Evolutionary conservation across 139 green algal genomes (phyloP).

Genomic region (Dunaliella primolecta): DNA sequence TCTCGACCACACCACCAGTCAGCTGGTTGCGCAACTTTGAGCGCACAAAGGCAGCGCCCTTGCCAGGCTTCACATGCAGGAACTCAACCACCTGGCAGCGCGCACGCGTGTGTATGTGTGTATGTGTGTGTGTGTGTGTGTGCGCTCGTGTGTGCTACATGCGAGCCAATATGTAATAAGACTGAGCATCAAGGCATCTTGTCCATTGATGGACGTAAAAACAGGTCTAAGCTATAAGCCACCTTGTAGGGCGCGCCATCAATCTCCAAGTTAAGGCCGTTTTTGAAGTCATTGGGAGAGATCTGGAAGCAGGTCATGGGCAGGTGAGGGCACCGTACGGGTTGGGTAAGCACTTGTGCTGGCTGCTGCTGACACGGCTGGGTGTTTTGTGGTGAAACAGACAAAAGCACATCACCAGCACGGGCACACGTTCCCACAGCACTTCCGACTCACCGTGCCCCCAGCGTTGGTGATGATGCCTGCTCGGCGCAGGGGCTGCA

Average conservation of each 20-base stretch:
- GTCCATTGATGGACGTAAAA: too few relatives aligned
- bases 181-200: too few relatives aligned
- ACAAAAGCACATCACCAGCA: background rate
- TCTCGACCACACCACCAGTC: slow-evolving; percentile 83
- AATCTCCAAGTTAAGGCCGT: slow-evolving; percentile 85
- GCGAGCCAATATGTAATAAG: too few relatives aligned
- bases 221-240: too few relatives aligned
- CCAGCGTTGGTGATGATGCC: background rate
- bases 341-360: too few relatives aligned
- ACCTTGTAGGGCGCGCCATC: slow-evolving; percentile 54
- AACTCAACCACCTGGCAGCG: slow-evolving; percentile 71
- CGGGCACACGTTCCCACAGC: background rate
- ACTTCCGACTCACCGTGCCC: background rate
- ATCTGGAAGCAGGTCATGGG: slow-evolving; percentile 24
- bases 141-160: background rate
- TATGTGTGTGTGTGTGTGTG: background rate
- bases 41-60: slow-evolving; percentile 95
- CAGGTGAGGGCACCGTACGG: background rate
- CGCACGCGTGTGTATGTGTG: background rate
- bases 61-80: slow-evolving; percentile 98
- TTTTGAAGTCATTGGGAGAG: slow-evolving; percentile 93
- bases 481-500: background rate
- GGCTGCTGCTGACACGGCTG: background rate
- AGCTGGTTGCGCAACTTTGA: slow-evolving; percentile 97
- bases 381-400: too few relatives aligned